phyloP scores from a whole-genome alignment of 2,329 filamentous ascomycete genomes.

The Drechmeria coniospora region DNA sequence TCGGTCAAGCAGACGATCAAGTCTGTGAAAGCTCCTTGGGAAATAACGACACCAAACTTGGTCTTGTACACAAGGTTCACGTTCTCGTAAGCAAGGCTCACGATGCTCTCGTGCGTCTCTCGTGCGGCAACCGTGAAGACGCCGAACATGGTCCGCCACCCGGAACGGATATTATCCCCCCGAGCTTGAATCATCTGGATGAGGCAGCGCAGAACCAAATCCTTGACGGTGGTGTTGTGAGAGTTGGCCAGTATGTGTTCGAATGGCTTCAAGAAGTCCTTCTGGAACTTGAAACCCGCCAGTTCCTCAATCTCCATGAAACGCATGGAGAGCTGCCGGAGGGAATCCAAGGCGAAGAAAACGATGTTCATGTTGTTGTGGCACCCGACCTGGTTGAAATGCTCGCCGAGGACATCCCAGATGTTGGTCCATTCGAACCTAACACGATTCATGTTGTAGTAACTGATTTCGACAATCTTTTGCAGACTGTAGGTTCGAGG shows the following conservation, averaged over 20 bases:
- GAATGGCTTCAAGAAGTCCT: constrained; percentile 96
- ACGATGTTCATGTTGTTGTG: constrained; percentile 94
- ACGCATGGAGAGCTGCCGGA: constrained; percentile 91
- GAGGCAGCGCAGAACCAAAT: constrained; percentile 88
- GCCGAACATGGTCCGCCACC: constrained; percentile 99
- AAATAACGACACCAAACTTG: constrained; percentile 88
- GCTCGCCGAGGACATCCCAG: constrained; percentile 93
- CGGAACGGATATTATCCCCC: constrained; percentile 91
- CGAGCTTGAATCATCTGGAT: constrained; percentile 98
- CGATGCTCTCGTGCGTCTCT: constrained; percentile 88
- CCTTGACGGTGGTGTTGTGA: constrained; percentile 81
- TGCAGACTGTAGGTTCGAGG: constrained; percentile 94
- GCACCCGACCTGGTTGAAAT: constrained; percentile 96
- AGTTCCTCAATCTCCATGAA: constrained; percentile 98
- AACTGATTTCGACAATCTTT: constrained; percentile 96
- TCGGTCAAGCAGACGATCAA: constrained; percentile 92
- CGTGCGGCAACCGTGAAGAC: constrained; percentile 92
- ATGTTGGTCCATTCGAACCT: constrained; percentile 97
- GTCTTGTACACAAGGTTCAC: constrained; percentile 92
- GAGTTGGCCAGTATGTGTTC: constrained; percentile 95
- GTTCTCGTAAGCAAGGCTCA: constrained; percentile 93
- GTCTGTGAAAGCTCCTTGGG: constrained; percentile 92
- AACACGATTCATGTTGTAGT: constrained; percentile 98
- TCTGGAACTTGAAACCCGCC: constrained; percentile 98
- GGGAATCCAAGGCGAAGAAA: constrained; percentile 89